phyloP scores from a whole-genome alignment of 2,329 filamentous ascomycete species.

The Orbilia ellipsospora region DNA sequence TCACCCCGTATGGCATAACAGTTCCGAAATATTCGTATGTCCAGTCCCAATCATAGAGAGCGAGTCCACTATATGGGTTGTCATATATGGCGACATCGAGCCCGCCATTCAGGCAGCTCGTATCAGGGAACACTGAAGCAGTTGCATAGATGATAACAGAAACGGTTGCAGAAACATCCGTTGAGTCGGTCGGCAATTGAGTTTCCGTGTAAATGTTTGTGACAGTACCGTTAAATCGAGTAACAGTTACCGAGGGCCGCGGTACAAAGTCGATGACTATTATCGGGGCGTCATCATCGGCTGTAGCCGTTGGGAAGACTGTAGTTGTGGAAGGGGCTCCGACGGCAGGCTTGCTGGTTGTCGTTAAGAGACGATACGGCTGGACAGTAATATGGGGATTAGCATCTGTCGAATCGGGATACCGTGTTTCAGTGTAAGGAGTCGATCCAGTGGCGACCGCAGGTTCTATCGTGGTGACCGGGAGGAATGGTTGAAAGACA shows the following conservation, averaged over 20 bases:
- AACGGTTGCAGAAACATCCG: neutral
- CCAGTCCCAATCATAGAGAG: neutral
- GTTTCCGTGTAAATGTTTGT: neutral
- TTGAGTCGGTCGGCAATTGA: neutral
- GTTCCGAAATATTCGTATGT: neutral
- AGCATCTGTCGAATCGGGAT: neutral
- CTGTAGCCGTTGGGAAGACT: neutral
- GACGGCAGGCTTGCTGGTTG: neutral
- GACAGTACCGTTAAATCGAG: neutral
- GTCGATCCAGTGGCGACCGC: neutral
- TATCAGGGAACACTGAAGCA: neutral
- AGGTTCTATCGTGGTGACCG: neutral
- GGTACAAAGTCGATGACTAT: neutral
- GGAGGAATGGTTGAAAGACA: neutral
- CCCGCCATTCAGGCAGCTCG: constrained; percentile 20
- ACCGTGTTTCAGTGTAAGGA: neutral
- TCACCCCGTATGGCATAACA: neutral
- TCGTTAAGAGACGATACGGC: neutral
- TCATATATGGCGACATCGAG: constrained; percentile 24
- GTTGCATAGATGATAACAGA: neutral
- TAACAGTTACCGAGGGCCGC: neutral
- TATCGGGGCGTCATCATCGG: neutral
- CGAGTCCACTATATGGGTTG: neutral
- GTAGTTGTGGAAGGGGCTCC: neutral
- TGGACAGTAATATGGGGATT: neutral